Percentiles rank a stretch among this genome's conserved stretches.
Conservation (phyloP, 1,284 basidiomycete species). For the Marasmius oreades region DNA sequence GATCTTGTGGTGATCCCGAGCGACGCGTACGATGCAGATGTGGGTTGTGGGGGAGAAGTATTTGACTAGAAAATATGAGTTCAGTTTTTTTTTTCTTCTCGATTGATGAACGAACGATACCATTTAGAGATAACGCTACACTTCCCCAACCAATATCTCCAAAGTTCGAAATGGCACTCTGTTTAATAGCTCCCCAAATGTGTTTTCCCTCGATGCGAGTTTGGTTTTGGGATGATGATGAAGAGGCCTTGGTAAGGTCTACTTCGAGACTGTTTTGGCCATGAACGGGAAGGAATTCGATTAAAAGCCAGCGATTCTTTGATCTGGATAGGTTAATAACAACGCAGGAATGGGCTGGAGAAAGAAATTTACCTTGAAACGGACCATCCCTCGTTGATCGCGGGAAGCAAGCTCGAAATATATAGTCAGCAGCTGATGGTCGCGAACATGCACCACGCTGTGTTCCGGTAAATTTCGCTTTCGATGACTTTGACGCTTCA, state of each 20-base stretch:
- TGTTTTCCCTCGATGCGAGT: constrained; percentile 18
- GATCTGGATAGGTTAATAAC: neutral
- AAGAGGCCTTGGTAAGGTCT: neutral
- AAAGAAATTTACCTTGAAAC: constrained; percentile 12
- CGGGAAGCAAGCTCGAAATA: neutral
- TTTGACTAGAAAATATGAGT: constrained; percentile 50
- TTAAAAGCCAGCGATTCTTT: constrained; percentile 13
- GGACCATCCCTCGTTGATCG: constrained; percentile 7
- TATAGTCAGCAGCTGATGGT: too few species aligned
- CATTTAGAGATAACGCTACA: constrained; percentile 62
- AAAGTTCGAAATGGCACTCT: constrained; percentile 69
- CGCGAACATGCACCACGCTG: neutral
- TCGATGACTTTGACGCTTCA: too few species aligned
- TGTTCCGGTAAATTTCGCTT: too few species aligned
- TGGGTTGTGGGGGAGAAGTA: constrained; percentile 78
- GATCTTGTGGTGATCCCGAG: constrained; percentile 67
- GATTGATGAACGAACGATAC: constrained; percentile 29
- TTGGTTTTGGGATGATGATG: neutral
- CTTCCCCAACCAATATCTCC: constrained; percentile 80
- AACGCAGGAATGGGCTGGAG: neutral
- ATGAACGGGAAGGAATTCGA: constrained; percentile 13
- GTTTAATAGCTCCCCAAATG: constrained; percentile 63
- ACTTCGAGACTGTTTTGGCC: neutral
- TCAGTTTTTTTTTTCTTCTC: neutral
- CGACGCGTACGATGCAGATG: constrained; percentile 75